Conservation (phyloP, 371 early-diverging fungal genomes). For the Vittaforma corneae region DNA sequence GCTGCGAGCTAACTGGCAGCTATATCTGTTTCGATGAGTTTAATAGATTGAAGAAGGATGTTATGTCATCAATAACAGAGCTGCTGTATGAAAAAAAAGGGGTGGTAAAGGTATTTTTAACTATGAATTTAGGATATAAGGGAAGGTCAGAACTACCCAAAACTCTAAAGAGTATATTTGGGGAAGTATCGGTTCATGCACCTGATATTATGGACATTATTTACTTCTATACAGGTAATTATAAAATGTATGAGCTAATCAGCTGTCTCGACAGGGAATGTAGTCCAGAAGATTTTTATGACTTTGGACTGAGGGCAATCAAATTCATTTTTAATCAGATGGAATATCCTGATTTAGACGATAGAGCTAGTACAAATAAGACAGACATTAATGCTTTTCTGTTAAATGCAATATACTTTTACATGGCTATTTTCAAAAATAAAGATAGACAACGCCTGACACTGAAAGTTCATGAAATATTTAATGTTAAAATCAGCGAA, state of each 20-base stretch:
- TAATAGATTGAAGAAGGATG: slow-evolving; percentile 87
- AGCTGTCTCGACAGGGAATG: slow-evolving; percentile 62
- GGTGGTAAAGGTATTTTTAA: slow-evolving; percentile 71
- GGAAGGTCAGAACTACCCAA: slow-evolving; percentile 92
- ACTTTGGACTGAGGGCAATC: slow-evolving; percentile 80
- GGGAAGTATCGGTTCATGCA: slow-evolving; percentile 76
- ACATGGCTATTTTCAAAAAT: too few species aligned
- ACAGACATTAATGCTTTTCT: too few species aligned
- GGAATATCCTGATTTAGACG: background rate
- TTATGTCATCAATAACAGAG: slow-evolving; percentile 89
- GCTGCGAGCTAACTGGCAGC: slow-evolving; percentile 86
- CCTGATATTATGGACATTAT: slow-evolving; percentile 59
- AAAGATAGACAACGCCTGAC: too few species aligned
- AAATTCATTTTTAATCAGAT: slow-evolving; percentile 1
- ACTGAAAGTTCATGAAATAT: too few species aligned
- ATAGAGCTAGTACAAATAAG: too few species aligned
- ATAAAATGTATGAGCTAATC: slow-evolving; percentile 63
- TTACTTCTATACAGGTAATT: slow-evolving; percentile 58
- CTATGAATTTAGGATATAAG: slow-evolving; percentile 97
- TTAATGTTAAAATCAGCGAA: too few species aligned
- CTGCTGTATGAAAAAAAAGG: slow-evolving; percentile 63
- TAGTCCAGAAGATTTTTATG: slow-evolving; percentile 84
- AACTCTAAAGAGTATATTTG: slow-evolving; percentile 88
- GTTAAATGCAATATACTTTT: too few species aligned
- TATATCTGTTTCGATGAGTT: slow-evolving; percentile 99